A percentile compares a stretch with the other conserved stretches of the same genome.
These are phyloP conservation scores for Plantago major DNA, from an alignment of 257 asterid genomes.

Conservation along the genomic window DNA sequence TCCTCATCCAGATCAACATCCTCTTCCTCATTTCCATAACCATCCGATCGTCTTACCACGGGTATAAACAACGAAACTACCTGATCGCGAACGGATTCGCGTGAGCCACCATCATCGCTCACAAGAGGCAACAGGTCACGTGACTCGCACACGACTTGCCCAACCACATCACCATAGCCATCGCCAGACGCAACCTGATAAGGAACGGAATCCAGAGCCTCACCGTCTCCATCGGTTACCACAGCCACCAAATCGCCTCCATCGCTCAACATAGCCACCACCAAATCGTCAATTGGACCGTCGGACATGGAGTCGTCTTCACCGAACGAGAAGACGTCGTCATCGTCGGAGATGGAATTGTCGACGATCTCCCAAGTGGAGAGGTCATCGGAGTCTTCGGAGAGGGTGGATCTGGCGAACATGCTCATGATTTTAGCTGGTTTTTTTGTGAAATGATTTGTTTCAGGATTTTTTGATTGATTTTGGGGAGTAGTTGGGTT, in stretches of 20 bases:
- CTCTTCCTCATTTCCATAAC: slow-evolving; percentile 20
- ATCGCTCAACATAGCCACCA: too few relatives aligned
- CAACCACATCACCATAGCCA: slow-evolving; percentile 3
- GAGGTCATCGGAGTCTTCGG: slow-evolving; percentile 38
- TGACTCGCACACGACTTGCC: slow-evolving; percentile 17
- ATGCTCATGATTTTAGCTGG: slow-evolving; percentile 35
- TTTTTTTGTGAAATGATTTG: background rate
- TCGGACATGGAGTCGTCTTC: slow-evolving; percentile 23
- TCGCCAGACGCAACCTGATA: too few relatives aligned
- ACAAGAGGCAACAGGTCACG: slow-evolving; percentile 1
- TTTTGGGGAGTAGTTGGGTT: too few relatives aligned
- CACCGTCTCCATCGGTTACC: too few relatives aligned
- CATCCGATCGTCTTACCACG: slow-evolving; percentile 24
- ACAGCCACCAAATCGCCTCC: too few relatives aligned
- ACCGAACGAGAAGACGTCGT: slow-evolving; percentile 42
- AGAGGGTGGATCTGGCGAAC: slow-evolving; percentile 37
- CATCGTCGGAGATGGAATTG: slow-evolving; percentile 56
- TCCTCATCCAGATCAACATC: slow-evolving; percentile 21
- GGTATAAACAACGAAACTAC: slow-evolving; percentile 28
- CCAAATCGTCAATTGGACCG: background rate
- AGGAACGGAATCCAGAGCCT: too few relatives aligned
- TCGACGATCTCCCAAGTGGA: slow-evolving; percentile 74
- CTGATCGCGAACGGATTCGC: slow-evolving; percentile 21
- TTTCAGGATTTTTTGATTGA: background rate
- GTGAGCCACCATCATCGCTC: slow-evolving; percentile 14